These are phyloP conservation scores for Xylariales sp. DNA, from an alignment of 2,329 filamentous ascomycete genomes.

Conservation along the genomic window DNA sequence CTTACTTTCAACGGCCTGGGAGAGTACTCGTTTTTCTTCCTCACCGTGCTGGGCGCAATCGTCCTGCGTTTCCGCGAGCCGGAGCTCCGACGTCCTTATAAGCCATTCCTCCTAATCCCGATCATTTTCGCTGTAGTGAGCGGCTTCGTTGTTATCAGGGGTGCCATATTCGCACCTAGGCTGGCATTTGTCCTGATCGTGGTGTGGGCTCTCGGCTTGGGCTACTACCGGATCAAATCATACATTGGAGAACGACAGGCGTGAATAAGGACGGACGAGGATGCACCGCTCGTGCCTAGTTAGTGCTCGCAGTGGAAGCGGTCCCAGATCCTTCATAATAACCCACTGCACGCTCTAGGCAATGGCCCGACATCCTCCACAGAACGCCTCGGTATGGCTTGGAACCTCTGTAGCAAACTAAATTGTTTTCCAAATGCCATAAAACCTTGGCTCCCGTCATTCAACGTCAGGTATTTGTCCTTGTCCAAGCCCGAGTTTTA, in stretches of 20 bases:
- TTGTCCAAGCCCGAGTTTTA: too few species aligned
- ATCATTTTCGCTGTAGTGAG: constrained; percentile 52
- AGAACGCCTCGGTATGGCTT: too few species aligned
- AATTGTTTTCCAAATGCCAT: too few species aligned
- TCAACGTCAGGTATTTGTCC: too few species aligned
- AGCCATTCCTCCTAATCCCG: constrained; percentile 46
- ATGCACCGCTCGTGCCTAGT: background rate
- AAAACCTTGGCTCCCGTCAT: too few species aligned
- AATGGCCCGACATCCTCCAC: too few species aligned
- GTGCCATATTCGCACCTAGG: constrained; percentile 53
- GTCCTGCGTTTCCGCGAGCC: constrained; percentile 54
- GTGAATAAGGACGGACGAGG: background rate
- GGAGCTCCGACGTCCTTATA: constrained; percentile 49
- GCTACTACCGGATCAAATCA: constrained; percentile 28
- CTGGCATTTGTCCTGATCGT: constrained; percentile 48
- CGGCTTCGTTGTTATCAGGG: constrained; percentile 54
- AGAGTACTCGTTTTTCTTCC: constrained; percentile 61
- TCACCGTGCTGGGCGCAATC: constrained; percentile 55
- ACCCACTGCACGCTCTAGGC: too few species aligned
- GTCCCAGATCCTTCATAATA: too few species aligned
- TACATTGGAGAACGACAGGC: constrained; percentile 8
- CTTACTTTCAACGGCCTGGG: constrained; percentile 57
- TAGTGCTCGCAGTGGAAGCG: too few species aligned
- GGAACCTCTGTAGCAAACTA: too few species aligned
- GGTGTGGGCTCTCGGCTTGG: constrained; percentile 45